Base-by-base conservation (phyloP, 2,329 filamentous ascomycete species). In the Fusarium newnesense region DNA sequence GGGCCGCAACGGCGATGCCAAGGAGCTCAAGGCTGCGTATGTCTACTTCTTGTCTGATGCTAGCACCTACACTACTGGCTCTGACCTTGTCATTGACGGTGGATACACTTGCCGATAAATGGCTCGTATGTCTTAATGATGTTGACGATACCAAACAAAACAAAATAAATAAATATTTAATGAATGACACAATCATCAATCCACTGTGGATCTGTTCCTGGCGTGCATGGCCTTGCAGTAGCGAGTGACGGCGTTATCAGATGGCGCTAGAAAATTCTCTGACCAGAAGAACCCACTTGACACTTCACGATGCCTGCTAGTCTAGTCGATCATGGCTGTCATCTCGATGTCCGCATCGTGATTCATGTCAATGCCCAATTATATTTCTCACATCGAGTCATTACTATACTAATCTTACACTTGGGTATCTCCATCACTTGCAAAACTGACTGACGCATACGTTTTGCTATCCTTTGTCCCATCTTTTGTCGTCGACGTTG, bases 1-100 rank as follows among this genome's bases (percentile, higher is more conserved):
- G 88, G 91, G 87, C 43, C 85, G 93, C 75, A 89, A 93, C 77
- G 92, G 91, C 9, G 83, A 89, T 60, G 84, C 89, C 4, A 89
- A 91, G 76, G 93, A 95, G 85, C 84, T 94, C 74, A 94, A 94
- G 84, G 92, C 91, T 12, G 92, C 91, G n/a, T 96, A 92, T 80
- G 85, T 95, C 58, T 95, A 94, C 82, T 86, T 96, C 43, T 89
- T 92, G 39, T 92, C 89, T 54, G 93, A 95, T 80, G 93, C 93
- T 9, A 90, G 91, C 65, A 91, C 89, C 46, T 95, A 94, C 82
- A 94, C 91, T 9, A 95, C 93, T 18, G 93, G 89, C 8, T 85
- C 88, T 6, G 91, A 94, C 79, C 86, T 95, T 47, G 83, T 93
- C 65, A 89, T 94, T 67, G 93, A 95, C 80, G 93, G 92, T 72